phyloP scores from a whole-genome alignment of 805 yeast genomes.

The Metschnikowia similis region DNA sequence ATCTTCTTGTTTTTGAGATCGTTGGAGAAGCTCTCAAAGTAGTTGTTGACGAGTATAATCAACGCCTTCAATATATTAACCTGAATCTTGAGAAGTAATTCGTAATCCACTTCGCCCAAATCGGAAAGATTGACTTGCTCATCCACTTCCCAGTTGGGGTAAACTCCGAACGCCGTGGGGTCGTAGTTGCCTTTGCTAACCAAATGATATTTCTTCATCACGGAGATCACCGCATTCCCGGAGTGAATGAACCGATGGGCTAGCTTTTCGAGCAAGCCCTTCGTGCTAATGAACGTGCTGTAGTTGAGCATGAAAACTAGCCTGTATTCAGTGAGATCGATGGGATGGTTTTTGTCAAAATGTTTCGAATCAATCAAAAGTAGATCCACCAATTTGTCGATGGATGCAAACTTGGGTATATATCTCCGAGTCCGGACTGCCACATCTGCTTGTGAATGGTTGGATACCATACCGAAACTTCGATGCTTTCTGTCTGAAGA shows the following conservation, averaged over 20 bases:
- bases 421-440: conserved; percentile 8
- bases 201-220: conserved; percentile 32
- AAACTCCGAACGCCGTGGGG: conserved; percentile 18
- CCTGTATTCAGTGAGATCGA: conserved; percentile 39
- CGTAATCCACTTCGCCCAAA: conserved; percentile 54
- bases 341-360: conserved; percentile 39
- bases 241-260: conserved; percentile 40
- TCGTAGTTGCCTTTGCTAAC: conserved; percentile 11
- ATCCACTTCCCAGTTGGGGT: conserved; percentile 60
- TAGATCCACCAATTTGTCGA: conserved; percentile 75
- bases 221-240: conserved; percentile 42
- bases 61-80: conserved; percentile 77
- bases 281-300: conserved; percentile 37
- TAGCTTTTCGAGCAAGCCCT: conserved; percentile 35
- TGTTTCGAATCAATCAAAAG: conserved; percentile 65
- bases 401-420: conserved; percentile 50
- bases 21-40: conserved; percentile 71
- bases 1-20: conserved; percentile 56
- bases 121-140: conserved; percentile 32
- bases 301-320: conserved; percentile 40
- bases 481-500: conserved; percentile 13
- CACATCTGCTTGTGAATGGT: conserved; percentile 6
- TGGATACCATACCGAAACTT: conserved; percentile 20
- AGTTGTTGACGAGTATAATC: conserved; percentile 63
- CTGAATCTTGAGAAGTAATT: conserved; percentile 70